Conservation (phyloP, 2,329 filamentous ascomycete genomes). For the Chaetothyriales sp. region DNA sequence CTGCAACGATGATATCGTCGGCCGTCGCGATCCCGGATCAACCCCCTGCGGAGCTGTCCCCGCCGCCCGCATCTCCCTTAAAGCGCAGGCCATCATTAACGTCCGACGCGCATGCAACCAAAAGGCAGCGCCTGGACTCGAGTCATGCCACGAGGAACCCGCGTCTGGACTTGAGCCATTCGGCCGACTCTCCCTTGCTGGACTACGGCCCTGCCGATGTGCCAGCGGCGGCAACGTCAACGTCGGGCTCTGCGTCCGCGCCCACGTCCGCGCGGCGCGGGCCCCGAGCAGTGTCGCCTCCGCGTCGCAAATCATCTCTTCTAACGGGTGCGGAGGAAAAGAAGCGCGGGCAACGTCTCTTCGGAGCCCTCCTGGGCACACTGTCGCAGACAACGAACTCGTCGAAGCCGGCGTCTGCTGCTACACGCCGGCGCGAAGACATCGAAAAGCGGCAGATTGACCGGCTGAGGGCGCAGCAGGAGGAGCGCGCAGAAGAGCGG, state of each 20-base stretch:
- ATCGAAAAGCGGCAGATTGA: conserved; percentile 71
- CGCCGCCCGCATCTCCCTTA: conserved; percentile 5
- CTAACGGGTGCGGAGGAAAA: conserved; percentile 50
- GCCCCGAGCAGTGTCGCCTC: conserved; percentile 7
- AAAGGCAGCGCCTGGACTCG: conserved; percentile 9
- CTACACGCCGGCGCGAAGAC: conserved; percentile 56
- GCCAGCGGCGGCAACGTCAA: conserved; percentile 28
- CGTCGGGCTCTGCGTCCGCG: conserved; percentile 12
- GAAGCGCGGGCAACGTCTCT: conserved; percentile 69
- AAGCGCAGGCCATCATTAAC: conserved; percentile 11
- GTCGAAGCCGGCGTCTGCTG: conserved; percentile 30
- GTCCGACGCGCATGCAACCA: conserved; percentile 8
- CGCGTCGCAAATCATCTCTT: conserved; percentile 9
- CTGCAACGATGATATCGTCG: conserved; percentile 20
- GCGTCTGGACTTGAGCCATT: background rate
- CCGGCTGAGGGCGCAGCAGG: conserved; percentile 53
- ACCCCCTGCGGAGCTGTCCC: conserved; percentile 1
- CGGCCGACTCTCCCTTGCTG: background rate
- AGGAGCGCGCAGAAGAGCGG: conserved; percentile 56
- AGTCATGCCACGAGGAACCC: background rate
- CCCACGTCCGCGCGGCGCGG: conserved; percentile 17
- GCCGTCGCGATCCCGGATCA: conserved; percentile 22
- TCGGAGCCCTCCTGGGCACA: conserved; percentile 65
- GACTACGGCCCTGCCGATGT: conserved; percentile 27
- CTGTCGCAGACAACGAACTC: conserved; percentile 52